A percentile compares a stretch with the other conserved stretches of the same genome.
These are phyloP conservation scores for Cardamine occulta DNA, from an alignment of 345 rosid genomes.

Conservation along the genomic window DNA sequence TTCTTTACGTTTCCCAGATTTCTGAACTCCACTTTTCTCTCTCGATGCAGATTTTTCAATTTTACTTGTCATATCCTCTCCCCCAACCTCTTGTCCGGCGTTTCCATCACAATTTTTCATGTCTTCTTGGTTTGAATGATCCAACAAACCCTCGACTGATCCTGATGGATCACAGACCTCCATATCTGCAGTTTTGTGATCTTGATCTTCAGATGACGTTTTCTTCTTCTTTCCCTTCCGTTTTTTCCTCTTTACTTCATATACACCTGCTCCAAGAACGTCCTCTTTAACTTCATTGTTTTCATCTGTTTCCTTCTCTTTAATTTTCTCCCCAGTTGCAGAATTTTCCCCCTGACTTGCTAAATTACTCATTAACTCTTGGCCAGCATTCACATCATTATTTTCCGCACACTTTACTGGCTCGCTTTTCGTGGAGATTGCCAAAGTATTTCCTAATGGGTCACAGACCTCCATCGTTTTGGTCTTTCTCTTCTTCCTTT, in stretches of 20 bases:
- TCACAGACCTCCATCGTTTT: constrained; percentile 25
- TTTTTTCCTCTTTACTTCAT: constrained; percentile 20
- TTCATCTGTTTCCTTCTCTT: constrained; percentile 14
- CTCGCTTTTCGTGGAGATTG: neutral
- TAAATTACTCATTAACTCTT: neutral
- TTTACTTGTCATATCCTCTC: constrained; percentile 5
- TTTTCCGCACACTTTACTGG: constrained; percentile 14
- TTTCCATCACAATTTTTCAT: neutral
- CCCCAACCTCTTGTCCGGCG: constrained; percentile 14
- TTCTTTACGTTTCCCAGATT: constrained; percentile 18
- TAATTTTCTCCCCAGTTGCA: neutral
- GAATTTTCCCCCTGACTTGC: neutral
- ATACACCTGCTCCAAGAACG: constrained; percentile 10
- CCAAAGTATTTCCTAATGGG: constrained; percentile 9
- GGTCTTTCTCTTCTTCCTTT: constrained; percentile 21
- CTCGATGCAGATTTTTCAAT: neutral
- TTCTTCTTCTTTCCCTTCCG: constrained; percentile 26
- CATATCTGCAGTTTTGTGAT: constrained; percentile 27
- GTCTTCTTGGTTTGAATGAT: constrained; percentile 23
- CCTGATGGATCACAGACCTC: constrained; percentile 31
- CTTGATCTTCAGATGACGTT: constrained; percentile 25
- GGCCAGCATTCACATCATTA: constrained; percentile 8
- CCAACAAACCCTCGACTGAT: constrained; percentile 27
- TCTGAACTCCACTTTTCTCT: constrained; percentile 6
- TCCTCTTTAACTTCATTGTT: neutral